Evolutionary conservation across 176 grass and related monocot genomes (phyloP).

Genomic region (Stipa capillata): DNA sequence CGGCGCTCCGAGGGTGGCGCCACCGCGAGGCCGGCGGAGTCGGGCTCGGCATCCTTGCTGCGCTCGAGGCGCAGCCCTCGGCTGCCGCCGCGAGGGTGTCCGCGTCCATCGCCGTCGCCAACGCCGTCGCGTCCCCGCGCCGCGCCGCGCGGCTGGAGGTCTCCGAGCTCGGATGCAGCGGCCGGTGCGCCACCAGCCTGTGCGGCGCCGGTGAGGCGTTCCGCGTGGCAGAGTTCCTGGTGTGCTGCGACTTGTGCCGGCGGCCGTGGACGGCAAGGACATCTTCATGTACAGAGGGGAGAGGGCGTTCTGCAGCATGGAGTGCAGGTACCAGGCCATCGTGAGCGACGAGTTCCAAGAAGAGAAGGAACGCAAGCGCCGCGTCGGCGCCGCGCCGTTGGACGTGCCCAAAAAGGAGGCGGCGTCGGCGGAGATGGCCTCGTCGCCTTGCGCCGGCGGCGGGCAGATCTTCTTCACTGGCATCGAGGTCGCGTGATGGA

Average conservation of each 20-base stretch:
- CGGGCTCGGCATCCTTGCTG: constrained; percentile 71
- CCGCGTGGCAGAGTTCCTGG: constrained; percentile 59
- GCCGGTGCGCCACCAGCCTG: constrained; percentile 37
- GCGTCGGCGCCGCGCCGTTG: background rate
- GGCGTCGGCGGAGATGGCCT: constrained; percentile 12
- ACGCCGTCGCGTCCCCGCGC: constrained; percentile 11
- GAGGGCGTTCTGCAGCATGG: constrained; percentile 84
- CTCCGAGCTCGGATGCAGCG: constrained; percentile 44
- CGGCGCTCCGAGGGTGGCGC: constrained; percentile 22
- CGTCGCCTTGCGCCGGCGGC: constrained; percentile 42
- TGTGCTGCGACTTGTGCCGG: constrained; percentile 51
- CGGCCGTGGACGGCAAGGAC: constrained; percentile 67
- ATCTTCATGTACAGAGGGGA: constrained; percentile 91
- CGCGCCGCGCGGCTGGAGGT: constrained; percentile 40
- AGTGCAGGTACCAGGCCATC: constrained; percentile 77
- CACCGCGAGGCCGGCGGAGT: constrained; percentile 50
- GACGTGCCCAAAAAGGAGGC: background rate
- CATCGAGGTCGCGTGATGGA: constrained; percentile 44
- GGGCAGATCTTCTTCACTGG: constrained; percentile 67
- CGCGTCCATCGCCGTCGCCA: background rate
- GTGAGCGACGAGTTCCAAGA: constrained; percentile 60
- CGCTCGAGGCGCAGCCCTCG: constrained; percentile 28
- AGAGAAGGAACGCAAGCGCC: constrained; percentile 42
- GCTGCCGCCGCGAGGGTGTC: background rate
- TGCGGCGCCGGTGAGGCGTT: constrained; percentile 19